Evolutionary conservation across 495 filamentous ascomycete species (phyloP).

Genomic region (Tuber brumale): DNA sequence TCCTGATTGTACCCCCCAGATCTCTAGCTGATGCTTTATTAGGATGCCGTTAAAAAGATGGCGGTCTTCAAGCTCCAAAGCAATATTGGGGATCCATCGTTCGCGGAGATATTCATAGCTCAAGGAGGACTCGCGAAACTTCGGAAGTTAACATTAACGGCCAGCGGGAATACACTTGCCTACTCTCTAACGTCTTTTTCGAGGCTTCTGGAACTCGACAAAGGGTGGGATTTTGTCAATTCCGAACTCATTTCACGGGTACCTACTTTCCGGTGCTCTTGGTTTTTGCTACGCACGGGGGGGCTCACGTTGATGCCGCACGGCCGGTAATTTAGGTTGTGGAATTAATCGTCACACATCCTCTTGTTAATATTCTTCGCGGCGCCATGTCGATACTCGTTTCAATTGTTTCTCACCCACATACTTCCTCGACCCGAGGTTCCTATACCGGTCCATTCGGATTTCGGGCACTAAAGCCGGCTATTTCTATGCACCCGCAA

Average conservation of each 20-base stretch:
- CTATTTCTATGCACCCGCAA: slow-evolving; percentile 80
- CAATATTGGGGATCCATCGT: slow-evolving; percentile 89
- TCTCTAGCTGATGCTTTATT: slow-evolving; percentile 27
- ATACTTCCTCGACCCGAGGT: slow-evolving; percentile 47
- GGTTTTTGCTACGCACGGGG: slow-evolving; percentile 5
- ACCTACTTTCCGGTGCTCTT: slow-evolving; percentile 33
- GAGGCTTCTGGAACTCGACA: slow-evolving; percentile 84
- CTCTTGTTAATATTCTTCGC: slow-evolving; percentile 91
- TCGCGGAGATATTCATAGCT: slow-evolving; percentile 90
- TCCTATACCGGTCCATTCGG: slow-evolving; percentile 55
- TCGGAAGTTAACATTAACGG: slow-evolving; percentile 70
- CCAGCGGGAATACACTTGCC: slow-evolving; percentile 87
- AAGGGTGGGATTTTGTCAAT: slow-evolving; percentile 83
- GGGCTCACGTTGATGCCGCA: slow-evolving; percentile 7
- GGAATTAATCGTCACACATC: slow-evolving; percentile 88
- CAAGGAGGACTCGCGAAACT: slow-evolving; percentile 78
- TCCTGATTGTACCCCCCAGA: slow-evolving; percentile 15
- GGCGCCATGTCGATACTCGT: slow-evolving; percentile 96
- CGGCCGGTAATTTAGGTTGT: slow-evolving; percentile 57
- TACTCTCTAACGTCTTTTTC: slow-evolving; percentile 86
- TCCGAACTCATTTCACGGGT: slow-evolving; percentile 63
- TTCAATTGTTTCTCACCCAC: slow-evolving; percentile 79
- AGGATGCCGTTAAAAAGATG: slow-evolving; percentile 95
- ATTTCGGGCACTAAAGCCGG: slow-evolving; percentile 85
- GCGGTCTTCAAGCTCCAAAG: slow-evolving; percentile 95